Conservation (phyloP, 2,329 filamentous ascomycete genomes). For the Penicillium sp. region DNA sequence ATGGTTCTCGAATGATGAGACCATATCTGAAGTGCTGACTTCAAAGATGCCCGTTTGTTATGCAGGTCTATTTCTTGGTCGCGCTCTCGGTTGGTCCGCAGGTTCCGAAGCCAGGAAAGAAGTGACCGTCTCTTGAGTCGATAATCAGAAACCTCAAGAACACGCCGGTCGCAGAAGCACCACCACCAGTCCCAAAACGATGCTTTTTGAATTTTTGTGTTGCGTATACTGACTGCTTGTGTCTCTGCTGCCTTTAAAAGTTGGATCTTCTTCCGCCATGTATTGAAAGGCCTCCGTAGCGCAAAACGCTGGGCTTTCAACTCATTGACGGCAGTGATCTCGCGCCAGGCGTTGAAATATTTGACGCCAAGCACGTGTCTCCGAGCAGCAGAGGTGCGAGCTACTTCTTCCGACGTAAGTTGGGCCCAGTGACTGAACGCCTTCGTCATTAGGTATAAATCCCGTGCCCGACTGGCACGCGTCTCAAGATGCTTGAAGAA, state of each 20-base stretch:
- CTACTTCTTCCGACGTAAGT: constrained; percentile 61
- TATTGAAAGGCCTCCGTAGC: constrained; percentile 52
- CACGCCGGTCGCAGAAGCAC: constrained; percentile 43
- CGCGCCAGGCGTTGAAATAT: constrained; percentile 67
- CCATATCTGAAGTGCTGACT: constrained; percentile 35
- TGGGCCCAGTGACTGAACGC: constrained; percentile 68
- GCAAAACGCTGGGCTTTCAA: constrained; percentile 52
- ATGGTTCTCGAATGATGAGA: constrained; percentile 32
- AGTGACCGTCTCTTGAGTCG: constrained; percentile 42
- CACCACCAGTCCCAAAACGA: constrained; percentile 47
- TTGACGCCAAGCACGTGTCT: constrained; percentile 67
- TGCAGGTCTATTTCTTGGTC: constrained; percentile 38
- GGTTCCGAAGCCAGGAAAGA: constrained; percentile 40
- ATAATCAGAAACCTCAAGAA: constrained; percentile 43
- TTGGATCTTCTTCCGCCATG: constrained; percentile 50
- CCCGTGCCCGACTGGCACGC: constrained; percentile 61
- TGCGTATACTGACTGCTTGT: constrained; percentile 31
- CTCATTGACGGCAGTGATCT: constrained; percentile 62
- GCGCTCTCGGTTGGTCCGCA: constrained; percentile 40
- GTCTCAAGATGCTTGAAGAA: constrained; percentile 57
- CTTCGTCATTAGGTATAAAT: constrained; percentile 63
- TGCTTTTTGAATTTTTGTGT: constrained; percentile 29
- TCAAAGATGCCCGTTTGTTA: constrained; percentile 28
- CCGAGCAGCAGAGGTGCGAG: constrained; percentile 65
- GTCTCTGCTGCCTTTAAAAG: constrained; percentile 36